These are phyloP conservation scores for Malania oleifera DNA, from an alignment of 164 flowering plant genomes.

Conservation along the genomic window DNA sequence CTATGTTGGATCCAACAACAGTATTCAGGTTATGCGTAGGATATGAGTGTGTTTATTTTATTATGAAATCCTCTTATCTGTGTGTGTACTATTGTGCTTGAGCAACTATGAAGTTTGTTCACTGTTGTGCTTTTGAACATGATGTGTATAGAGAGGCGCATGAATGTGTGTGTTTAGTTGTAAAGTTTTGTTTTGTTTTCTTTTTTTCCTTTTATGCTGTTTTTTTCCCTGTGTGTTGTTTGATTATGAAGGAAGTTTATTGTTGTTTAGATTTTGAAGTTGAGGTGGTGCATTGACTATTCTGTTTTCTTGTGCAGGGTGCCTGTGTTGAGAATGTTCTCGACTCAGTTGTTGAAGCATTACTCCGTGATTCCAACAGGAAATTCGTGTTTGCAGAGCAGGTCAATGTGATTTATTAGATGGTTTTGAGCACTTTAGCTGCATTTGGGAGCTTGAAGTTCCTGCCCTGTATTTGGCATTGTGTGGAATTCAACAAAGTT, in stretches of 20 bases:
- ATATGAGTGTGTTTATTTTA: no score
- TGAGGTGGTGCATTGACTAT: no score
- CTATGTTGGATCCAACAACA: slow-evolving; percentile 67
- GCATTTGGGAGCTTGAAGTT: slow-evolving; percentile 1
- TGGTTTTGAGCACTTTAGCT: background rate
- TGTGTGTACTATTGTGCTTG: no score
- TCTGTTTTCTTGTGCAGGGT: slow-evolving; percentile 42
- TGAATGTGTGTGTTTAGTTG: background rate
- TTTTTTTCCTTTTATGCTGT: background rate
- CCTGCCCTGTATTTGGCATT: background rate
- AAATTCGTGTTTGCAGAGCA: slow-evolving; percentile 76
- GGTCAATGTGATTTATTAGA: slow-evolving; percentile 36
- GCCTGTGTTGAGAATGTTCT: slow-evolving; percentile 70
- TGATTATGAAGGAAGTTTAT: no score
- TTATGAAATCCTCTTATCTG: no score
- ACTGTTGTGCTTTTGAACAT: no score
- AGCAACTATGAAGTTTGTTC: no score
- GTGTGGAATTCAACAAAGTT: no score
- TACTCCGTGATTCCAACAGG: slow-evolving; percentile 62
- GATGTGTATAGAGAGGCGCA: background rate
- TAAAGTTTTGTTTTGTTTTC: background rate
- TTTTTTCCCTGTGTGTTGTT: no score
- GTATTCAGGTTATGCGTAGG: slow-evolving; percentile 61
- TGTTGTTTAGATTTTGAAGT: no score
- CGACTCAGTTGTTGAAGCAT: slow-evolving; percentile 64